phyloP scores from a whole-genome alignment of 257 asterid species.

The Solanum medicagineum region DNA sequence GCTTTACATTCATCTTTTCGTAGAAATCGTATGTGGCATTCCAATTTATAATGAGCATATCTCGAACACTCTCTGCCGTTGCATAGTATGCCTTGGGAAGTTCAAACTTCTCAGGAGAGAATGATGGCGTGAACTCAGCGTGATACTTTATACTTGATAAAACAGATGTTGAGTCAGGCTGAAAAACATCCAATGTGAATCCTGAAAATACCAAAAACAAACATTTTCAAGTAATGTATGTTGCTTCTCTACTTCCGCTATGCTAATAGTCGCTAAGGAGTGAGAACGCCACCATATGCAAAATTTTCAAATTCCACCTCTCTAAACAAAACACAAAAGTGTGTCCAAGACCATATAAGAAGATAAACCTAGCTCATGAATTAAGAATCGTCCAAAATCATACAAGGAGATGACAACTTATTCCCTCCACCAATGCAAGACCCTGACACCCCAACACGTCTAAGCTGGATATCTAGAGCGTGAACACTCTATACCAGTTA shows the following conservation, averaged over 20 bases:
- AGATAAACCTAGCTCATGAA: too few species aligned
- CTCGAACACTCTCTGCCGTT: constrained; percentile 74
- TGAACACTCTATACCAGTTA: not conserved
- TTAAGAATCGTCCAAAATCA: not conserved
- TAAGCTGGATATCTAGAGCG: not conserved
- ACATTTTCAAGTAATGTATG: not conserved
- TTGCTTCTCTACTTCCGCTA: not conserved
- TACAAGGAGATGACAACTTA: not conserved
- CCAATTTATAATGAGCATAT: constrained; percentile 56
- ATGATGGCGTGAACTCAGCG: constrained; percentile 56
- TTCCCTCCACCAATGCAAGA: not conserved
- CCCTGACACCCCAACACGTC: not conserved
- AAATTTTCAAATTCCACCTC: not conserved
- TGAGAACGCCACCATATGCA: not conserved
- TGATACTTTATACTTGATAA: constrained; percentile 65
- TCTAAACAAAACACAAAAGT: not conserved
- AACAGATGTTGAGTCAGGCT: constrained; percentile 44
- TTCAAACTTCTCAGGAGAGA: constrained; percentile 53
- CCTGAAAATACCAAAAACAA: not conserved
- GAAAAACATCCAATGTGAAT: constrained; percentile 3
- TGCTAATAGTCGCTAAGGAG: not conserved
- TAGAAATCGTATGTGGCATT: constrained; percentile 45
- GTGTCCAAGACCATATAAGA: too few species aligned
- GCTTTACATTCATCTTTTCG: constrained; percentile 60
- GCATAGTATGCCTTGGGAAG: constrained; percentile 66